A percentile compares a stretch with the other conserved stretches of the same genome.
phyloP scores from a whole-genome alignment of 2,329 filamentous ascomycete species.

The Penicillium hordei region DNA sequence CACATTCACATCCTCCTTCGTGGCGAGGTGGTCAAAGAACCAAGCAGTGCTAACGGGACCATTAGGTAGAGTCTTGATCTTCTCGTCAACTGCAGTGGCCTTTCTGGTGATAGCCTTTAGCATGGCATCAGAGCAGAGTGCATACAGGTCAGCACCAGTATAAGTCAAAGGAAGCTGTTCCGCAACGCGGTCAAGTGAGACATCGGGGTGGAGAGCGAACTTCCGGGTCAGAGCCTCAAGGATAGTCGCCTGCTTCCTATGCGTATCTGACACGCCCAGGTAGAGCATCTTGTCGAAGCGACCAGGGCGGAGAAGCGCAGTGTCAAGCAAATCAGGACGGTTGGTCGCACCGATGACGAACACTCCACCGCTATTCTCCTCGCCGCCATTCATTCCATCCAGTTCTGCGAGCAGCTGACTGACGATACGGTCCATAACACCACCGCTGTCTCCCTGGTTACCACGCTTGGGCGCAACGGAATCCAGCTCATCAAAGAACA shows the following conservation, averaged over 20 bases:
- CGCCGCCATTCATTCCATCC: constrained; percentile 95
- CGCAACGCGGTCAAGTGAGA: constrained; percentile 74
- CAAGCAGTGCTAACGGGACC: constrained; percentile 76
- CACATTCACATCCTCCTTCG: constrained; percentile 77
- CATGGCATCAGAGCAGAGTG: constrained; percentile 96
- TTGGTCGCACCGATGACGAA: constrained; percentile 98
- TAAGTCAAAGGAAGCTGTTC: constrained; percentile 87
- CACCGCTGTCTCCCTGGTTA: constrained; percentile 94
- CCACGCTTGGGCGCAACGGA: constrained; percentile 95
- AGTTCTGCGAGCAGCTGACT: constrained; percentile 91
- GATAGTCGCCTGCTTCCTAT: constrained; percentile 93
- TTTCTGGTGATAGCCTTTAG: constrained; percentile 95
- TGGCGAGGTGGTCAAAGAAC: constrained; percentile 92
- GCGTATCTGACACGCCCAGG: constrained; percentile 90
- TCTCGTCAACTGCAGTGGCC: constrained; percentile 77
- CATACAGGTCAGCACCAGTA: constrained; percentile 96
- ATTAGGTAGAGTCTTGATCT: constrained; percentile 65
- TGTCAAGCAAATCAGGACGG: constrained; percentile 86
- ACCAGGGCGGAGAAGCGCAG: constrained; percentile 82
- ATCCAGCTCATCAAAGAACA: constrained; percentile 97
- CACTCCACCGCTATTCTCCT: constrained; percentile 74
- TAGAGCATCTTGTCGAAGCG: constrained; percentile 99
- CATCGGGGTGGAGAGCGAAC: constrained; percentile 77
- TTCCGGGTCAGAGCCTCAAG: constrained; percentile 92
- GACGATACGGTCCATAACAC: constrained; percentile 97